Evolutionary conservation across 352 stramenopile genomes (phyloP), one percentile per base, ranked within the genome.

Genomic region (Phytophthora chlamydospora): DNA sequence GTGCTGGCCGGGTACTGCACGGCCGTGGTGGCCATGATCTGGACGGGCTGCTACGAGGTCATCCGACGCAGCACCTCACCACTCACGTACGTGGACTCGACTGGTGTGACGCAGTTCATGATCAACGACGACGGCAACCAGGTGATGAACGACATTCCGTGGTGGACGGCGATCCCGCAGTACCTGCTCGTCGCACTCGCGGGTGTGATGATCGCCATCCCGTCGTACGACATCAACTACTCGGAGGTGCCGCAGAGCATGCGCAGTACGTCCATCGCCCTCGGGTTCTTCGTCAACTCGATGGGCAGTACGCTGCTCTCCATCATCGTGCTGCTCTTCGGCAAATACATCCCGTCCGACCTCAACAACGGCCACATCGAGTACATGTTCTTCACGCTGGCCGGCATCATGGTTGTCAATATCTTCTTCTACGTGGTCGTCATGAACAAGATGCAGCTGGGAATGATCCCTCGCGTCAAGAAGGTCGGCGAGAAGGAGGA

Each of bases 281-380:
- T 80, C 19, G 58, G 65, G 8, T 71, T 76, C 38, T 80, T 80
- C 58, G 61, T 76, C n/a, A 66, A 66, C 24, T 80, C 73, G 24
- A 89, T 86, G 80, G 77, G 77, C 50, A 78, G 56, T 33, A 78
- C 68, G 29, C 62, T 83, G 46, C 76, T 81, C 19, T 86, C 77
- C 9, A 71, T 78, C 34, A 81, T 88, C 54, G 83, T 81, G 36
- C 71, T 89, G 61, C 74, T 89, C 53, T 88, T 88, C 67, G 47
- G 62, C 43, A 72, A 74, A 56, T 82, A 83, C 68, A 66, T 89
- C n/a, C 56, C 61, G 12, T 48, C 58, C 16, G 41, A 88, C 44
- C 27, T 63, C 24, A 63, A 63, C 44, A 32, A 63, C 38, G 55
- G 55, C 13, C 27, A 63, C 55, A 66, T 60, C 87, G 50, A 88